phyloP scores from a whole-genome alignment of 1,284 basidiomycete species.

The Moesziomyces sp. region DNA sequence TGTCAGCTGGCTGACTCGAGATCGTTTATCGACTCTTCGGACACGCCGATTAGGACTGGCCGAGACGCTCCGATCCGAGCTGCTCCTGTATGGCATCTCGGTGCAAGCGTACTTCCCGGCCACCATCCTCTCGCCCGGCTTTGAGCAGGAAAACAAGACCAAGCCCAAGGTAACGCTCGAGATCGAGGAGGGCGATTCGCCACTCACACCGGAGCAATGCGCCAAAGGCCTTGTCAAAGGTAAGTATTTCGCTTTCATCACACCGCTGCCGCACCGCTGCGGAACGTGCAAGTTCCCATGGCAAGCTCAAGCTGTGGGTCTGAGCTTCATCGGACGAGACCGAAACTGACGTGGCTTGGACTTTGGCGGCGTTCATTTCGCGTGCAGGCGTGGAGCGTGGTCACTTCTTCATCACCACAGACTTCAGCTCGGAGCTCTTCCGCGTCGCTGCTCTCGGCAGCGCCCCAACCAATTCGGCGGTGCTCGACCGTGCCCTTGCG shows the following conservation, averaged over 20 bases:
- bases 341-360: background rate
- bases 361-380: background rate
- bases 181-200: conserved; percentile 82
- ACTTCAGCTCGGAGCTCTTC: conserved; percentile 58
- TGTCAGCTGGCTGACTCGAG: background rate
- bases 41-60: conserved; percentile 75
- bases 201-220: conserved; percentile 76
- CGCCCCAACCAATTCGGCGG: conserved; percentile 50
- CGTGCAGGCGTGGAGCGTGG: conserved; percentile 40
- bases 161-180: conserved; percentile 84
- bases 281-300: background rate
- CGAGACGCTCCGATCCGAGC: conserved; percentile 84
- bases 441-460: conserved; percentile 54
- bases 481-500: conserved; percentile 47
- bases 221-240: conserved; percentile 77
- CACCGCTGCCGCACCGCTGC: background rate
- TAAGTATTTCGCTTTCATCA: conserved; percentile 62
- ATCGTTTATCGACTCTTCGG: too few species aligned
- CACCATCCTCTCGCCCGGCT: conserved; percentile 85
- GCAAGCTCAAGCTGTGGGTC: background rate
- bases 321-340: background rate
- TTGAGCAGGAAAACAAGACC: conserved; percentile 80
- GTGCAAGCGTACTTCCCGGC: conserved; percentile 88
- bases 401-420: conserved; percentile 63
- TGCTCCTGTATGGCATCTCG: conserved; percentile 80